Base-by-base conservation (phyloP, 495 filamentous ascomycete species). In the Daldinia bambusicola region DNA sequence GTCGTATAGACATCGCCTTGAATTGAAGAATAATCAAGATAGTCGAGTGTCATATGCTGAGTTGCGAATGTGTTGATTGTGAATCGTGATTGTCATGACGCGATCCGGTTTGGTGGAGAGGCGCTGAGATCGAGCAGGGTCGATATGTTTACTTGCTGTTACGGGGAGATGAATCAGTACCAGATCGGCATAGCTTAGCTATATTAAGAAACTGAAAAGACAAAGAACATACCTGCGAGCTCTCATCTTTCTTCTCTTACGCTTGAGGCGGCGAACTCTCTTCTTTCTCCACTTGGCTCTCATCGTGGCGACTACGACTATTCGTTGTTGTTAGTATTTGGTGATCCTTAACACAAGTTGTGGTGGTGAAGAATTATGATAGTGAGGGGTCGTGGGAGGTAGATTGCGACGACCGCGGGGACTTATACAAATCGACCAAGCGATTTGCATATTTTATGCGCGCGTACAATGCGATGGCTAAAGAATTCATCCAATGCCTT, bases 241-340 rank as follows among this genome's bases (percentile, higher is more conserved):
- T 80, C 94, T 90, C 84, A 93, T 95, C 93, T 98, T 98, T 93
- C 94, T 95, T 83, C 94, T 91, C 94, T 98, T 98, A 82, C 93
- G 89, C 90, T 98, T 98, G 84, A 98, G 91, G 84, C 94, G 90
- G 72, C 94, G 91, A 86, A 96, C 93, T 80, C 94, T 88, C 94
- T 98, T 98, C 92, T 98, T 98, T 89, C 94, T 93, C 94, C 94
- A 97, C 87, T 97, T 97, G 77, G 92, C 93, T 93, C 94, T 94
- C 94, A 97, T 96, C 89, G 88, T 94, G 89, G 85, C 76, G 67
- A 73, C 76, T 78, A 22, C 14, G 63, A 76, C 73, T 66, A 65
- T 75, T 20, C 7, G 63, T 74, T 40, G 2, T 13, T 61, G 56
- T 74, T 67, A 76, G 71, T 53, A 53, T 30, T 32, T 60, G 38